A percentile compares a stretch with the other conserved stretches of the same genome.
Conservation (phyloP, 1,284 basidiomycete genomes). For the Ganoderma leucocontextum region DNA sequence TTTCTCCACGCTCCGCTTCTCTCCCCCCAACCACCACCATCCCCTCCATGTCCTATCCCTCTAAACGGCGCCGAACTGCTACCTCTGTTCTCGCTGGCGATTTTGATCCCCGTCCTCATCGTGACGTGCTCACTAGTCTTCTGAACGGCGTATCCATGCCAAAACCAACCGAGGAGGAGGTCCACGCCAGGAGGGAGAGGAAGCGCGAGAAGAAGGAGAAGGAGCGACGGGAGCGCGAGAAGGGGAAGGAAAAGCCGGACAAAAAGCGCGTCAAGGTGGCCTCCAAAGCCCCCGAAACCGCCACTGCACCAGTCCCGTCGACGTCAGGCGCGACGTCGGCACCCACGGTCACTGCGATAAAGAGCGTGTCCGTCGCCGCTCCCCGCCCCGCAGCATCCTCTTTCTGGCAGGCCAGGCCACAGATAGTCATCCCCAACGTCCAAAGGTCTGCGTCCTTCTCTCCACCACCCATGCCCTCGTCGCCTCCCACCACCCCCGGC, state of each 20-base stretch:
- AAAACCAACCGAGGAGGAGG: slow-evolving; percentile 65
- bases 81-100: slow-evolving; percentile 76
- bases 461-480: slow-evolving; percentile 71
- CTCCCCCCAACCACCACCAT: slow-evolving; percentile 33
- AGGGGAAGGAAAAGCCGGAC: slow-evolving; percentile 46
- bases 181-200: slow-evolving; percentile 61
- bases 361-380: slow-evolving; percentile 34
- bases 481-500: slow-evolving; percentile 74
- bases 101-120: slow-evolving; percentile 69
- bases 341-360: slow-evolving; percentile 26
- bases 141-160: slow-evolving; percentile 77
- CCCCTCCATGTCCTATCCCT: slow-evolving; percentile 35
- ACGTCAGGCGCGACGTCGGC: not conserved
- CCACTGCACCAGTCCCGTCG: slow-evolving; percentile 25
- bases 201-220: slow-evolving; percentile 61
- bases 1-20: slow-evolving; percentile 38
- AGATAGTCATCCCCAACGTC: slow-evolving; percentile 70
- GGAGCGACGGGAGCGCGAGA: slow-evolving; percentile 48
- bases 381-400: slow-evolving; percentile 48
- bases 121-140: slow-evolving; percentile 80
- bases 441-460: slow-evolving; percentile 78
- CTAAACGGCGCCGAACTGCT: slow-evolving; percentile 65
- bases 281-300: slow-evolving; percentile 30
- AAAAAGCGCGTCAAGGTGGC: slow-evolving; percentile 44
- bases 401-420: slow-evolving; percentile 71